Evolutionary conservation across 352 stramenopile species (phyloP).

Genomic region (Phytophthora sojae): DNA sequence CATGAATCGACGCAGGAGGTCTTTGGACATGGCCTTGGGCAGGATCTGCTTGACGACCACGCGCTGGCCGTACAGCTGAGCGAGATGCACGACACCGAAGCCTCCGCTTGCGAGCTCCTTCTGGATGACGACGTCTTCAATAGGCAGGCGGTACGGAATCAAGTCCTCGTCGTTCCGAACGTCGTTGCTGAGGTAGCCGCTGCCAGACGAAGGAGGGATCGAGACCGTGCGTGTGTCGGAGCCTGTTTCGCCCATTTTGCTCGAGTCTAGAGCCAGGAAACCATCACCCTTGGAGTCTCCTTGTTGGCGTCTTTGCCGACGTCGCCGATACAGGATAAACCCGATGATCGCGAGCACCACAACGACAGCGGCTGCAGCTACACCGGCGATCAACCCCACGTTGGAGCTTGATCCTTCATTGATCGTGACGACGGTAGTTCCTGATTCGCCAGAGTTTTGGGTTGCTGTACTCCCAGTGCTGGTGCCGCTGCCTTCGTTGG

Average conservation of each 20-base stretch:
- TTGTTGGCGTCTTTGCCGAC: slow-evolving; percentile 10
- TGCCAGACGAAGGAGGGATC: slow-evolving; percentile 25
- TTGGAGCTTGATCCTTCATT: slow-evolving; percentile 27
- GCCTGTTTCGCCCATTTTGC: slow-evolving; percentile 20
- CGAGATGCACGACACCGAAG: slow-evolving; percentile 65
- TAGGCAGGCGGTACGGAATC: slow-evolving; percentile 56
- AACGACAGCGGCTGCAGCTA: slow-evolving; percentile 28
- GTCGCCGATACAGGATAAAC: slow-evolving; percentile 37
- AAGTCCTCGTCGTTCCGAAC: slow-evolving; percentile 70
- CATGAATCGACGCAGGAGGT: slow-evolving; percentile 49
- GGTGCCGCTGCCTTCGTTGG: not conserved
- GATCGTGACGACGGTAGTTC: slow-evolving; percentile 13
- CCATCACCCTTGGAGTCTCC: not conserved
- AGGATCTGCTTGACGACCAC: slow-evolving; percentile 63
- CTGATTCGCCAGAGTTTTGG: slow-evolving; percentile 18
- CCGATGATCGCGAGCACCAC: slow-evolving; percentile 30
- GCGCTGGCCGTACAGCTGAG: slow-evolving; percentile 35
- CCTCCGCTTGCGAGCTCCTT: slow-evolving; percentile 54
- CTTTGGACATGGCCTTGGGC: slow-evolving; percentile 41
- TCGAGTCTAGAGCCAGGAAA: slow-evolving; percentile 12
- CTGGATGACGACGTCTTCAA: slow-evolving; percentile 51
- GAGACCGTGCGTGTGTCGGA: slow-evolving; percentile 26
- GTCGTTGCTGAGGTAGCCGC: slow-evolving; percentile 61
- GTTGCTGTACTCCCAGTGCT: slow-evolving; percentile 18
- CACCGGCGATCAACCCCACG: slow-evolving; percentile 26